Conservation (phyloP, 2,329 filamentous ascomycete genomes). For the Trichophyton benhamiae region DNA sequence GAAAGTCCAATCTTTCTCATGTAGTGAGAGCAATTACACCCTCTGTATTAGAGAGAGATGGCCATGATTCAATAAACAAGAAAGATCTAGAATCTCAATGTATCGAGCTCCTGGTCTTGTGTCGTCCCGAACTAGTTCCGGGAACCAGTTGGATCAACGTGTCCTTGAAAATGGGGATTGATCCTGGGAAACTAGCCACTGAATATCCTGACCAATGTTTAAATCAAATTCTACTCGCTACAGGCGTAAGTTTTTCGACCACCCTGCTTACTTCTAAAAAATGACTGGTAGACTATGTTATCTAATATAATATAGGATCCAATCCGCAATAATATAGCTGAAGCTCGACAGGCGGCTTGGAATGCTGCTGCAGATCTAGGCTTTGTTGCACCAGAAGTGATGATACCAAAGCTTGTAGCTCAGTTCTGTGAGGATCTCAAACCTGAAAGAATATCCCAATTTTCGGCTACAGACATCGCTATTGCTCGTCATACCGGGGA, state of each 20-base stretch:
- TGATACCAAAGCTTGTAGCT: conserved; percentile 62
- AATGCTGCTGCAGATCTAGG: conserved; percentile 79
- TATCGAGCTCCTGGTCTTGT: conserved; percentile 63
- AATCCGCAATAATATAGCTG: conserved; percentile 24
- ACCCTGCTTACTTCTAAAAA: conserved; percentile 17
- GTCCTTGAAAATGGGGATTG: conserved; percentile 64
- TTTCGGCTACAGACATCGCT: conserved; percentile 79
- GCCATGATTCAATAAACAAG: conserved; percentile 20
- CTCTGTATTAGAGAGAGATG: conserved; percentile 19
- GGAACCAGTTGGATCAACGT: conserved; percentile 77
- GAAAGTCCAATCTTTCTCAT: conserved; percentile 50
- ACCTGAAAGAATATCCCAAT: conserved; percentile 51
- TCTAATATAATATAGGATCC: conserved; percentile 18
- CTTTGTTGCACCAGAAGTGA: conserved; percentile 76
- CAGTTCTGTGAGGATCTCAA: conserved; percentile 65
- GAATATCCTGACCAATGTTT: conserved; percentile 54
- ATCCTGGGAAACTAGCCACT: conserved; percentile 66
- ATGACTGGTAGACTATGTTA: background rate
- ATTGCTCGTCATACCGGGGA: conserved; percentile 88
- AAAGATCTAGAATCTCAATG: conserved; percentile 55
- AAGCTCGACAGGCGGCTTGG: conserved; percentile 56
- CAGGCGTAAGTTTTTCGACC: conserved; percentile 39
- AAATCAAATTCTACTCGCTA: conserved; percentile 48
- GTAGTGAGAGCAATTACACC: conserved; percentile 38
- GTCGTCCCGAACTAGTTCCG: conserved; percentile 64